Evolutionary conservation across 2,329 filamentous ascomycete species (phyloP), one percentile per base, ranked within the genome.

Genomic region (Purpureocillium takamizusanense): DNA sequence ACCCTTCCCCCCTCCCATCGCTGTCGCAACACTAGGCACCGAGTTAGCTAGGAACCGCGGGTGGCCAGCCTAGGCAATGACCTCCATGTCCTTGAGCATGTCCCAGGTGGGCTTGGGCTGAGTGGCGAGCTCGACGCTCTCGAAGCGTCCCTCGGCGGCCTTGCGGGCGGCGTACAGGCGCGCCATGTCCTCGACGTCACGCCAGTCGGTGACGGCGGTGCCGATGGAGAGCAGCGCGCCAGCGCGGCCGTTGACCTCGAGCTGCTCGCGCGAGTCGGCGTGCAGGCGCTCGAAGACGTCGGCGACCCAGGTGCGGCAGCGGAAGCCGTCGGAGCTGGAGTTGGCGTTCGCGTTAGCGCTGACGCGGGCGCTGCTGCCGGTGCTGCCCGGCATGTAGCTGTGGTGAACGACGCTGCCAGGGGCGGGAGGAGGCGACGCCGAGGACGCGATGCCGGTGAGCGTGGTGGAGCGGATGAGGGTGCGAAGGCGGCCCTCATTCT

Each of bases 261-360:
- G 21, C 21, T 25, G 21, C 21, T 30, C 28, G 34, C 48, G 57
- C 2, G 58, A 55, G 41, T 68, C 61, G 4, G 44, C 42, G 14
- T 47, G 45, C 11, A 70, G 48, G 14, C 42, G 52, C 0, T 21
- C 33, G 14, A 70, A 35, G 0, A 52, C 64, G 15, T 57, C 46
- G 6, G 46, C 51, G 7, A 65, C 48, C 65, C 64, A 70, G 4
- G 49, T 51, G 5, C 58, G 56, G 42, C 61, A 67, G n/a, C 54
- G 56, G 58, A 62, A 69, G 32, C 44, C 47, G 7, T 53, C 51
- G 31, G 66, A 54, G 33, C 46, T 42, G 34, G 61, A 51, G 21
- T 6, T 10, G 21, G 21, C 21, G 21, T 25, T n/a, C n/a, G n/a
- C n/a, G n/a, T n/a, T n/a, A n/a, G n/a, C n/a, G n/a, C n/a, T n/a